Evolutionary conservation across 768 basidiomycete genomes (phyloP), one percentile per base, ranked within the genome.

Genomic region (Russula sp.): DNA sequence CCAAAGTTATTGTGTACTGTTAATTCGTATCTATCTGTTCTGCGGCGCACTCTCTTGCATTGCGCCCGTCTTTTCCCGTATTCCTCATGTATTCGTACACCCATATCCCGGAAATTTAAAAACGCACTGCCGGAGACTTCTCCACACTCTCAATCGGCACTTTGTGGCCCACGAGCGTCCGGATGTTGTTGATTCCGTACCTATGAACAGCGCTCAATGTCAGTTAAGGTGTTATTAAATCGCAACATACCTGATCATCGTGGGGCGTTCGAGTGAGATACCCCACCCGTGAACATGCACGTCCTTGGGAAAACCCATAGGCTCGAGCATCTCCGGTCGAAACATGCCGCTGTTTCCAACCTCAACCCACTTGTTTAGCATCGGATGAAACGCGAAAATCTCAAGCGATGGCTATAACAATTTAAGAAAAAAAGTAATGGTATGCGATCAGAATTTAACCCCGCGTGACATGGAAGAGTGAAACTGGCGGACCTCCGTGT

Each of bases 301-400:
- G 71, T 94, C 94, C 68, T 92, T 90, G 0, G 97, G 97, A 73
- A 98, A 87, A 36, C 97, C 97, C 95, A 98, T 98, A 8, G 97
- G 94, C 74, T 94, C 94, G 36, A 99, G 80, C 96, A 99, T 98
- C 75, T 99, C 97, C 4, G 97, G 97, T 38, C 97, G 86, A 87
- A 99, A 99, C 91, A 99, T 96, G 26, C 97, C 97, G 73, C 94
- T 96, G 78, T 98, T 98, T 40, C 96, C 96, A 36, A 98, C 93
- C 76, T 98, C 96, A 42, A 98, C 95, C 94, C 94, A 97, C 71
- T 90, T 90, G 74, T 90, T 81, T 44, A 98, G 83, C 76, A 88
- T 84, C 44, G 94, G 92, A 71, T 99, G 97, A 83, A 95, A 99
- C 32, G 95, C 94, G 76, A 98, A 99, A 65, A 99, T 96, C 78